These are phyloP conservation scores for Alternaria infectoria DNA, from an alignment of 2,329 filamentous ascomycete species.

Conservation along the genomic window DNA sequence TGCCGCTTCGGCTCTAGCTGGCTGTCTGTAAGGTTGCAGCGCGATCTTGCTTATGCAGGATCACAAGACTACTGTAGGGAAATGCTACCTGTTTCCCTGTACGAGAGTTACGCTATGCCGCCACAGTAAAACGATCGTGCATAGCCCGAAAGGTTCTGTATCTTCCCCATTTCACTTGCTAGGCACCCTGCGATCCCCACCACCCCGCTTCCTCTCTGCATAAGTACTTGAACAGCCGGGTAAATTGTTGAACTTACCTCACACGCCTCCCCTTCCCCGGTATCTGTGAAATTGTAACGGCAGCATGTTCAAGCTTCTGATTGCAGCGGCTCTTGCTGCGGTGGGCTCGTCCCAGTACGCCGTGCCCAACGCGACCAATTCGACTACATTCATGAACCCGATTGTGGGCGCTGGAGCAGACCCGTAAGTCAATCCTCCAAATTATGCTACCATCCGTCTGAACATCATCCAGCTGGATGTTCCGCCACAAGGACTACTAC, in stretches of 20 bases:
- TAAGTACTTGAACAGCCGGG: slow-evolving; percentile 1
- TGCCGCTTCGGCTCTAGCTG: neutral
- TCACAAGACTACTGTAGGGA: neutral
- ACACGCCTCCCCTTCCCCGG: neutral
- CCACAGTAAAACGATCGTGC: neutral
- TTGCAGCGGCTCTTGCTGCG: slow-evolving; percentile 25
- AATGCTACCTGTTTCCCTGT: neutral
- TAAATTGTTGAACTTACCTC: neutral
- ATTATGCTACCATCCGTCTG: neutral
- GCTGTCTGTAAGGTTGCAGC: neutral
- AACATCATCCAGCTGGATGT: slow-evolving; percentile 47
- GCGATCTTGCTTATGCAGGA: neutral
- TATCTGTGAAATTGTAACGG: neutral
- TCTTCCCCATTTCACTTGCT: slow-evolving; percentile 7
- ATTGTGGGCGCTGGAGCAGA: slow-evolving; percentile 53
- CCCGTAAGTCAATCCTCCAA: slow-evolving; percentile 39
- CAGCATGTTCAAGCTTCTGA: slow-evolving; percentile 29
- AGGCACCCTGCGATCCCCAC: slow-evolving; percentile 1
- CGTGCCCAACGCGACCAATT: slow-evolving; percentile 17
- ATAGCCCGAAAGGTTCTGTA: neutral
- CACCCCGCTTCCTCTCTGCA: slow-evolving; percentile 12
- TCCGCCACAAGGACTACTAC: slow-evolving; percentile 51
- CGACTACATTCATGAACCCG: slow-evolving; percentile 54
- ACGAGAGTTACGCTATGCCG: neutral
- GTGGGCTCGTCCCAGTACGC: slow-evolving; percentile 26